Conservation (phyloP, 1,284 basidiomycete genomes). For the Boletus smithii region DNA sequence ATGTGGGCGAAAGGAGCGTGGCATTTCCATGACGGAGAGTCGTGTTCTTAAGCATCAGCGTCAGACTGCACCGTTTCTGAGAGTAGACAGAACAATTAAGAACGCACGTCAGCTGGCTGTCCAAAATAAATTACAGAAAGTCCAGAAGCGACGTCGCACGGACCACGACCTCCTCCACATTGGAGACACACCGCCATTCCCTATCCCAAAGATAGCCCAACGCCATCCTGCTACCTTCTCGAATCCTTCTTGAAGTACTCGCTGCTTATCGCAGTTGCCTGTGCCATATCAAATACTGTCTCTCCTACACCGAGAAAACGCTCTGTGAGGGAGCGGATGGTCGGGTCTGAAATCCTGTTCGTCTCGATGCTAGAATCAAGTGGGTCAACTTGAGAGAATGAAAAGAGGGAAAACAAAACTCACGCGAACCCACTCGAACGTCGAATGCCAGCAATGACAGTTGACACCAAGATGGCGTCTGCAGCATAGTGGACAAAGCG, state of each 20-base stretch:
- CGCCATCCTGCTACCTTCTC: constrained; percentile 26
- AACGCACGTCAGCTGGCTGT: constrained; percentile 27
- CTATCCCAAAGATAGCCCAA: background rate
- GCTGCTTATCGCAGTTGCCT: constrained; percentile 79
- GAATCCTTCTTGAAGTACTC: constrained; percentile 65
- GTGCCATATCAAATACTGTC: constrained; percentile 80
- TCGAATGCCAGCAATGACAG: constrained; percentile 88
- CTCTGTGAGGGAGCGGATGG: constrained; percentile 71
- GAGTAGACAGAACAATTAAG: constrained; percentile 18
- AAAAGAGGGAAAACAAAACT: constrained; percentile 37
- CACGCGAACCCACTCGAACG: constrained; percentile 88
- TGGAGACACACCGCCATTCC: constrained; percentile 8
- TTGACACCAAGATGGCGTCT: constrained; percentile 85
- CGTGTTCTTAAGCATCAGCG: constrained; percentile 13
- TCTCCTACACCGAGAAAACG: constrained; percentile 87
- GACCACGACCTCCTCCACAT: constrained; percentile 7
- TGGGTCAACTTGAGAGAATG: constrained; percentile 4
- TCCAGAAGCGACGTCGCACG: constrained; percentile 23
- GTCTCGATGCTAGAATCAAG: constrained; percentile 58
- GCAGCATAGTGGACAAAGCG: constrained; percentile 80
- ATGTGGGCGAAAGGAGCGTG: constrained; percentile 7
- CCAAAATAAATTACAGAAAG: constrained; percentile 30
- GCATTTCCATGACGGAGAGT: constrained; percentile 3
- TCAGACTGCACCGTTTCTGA: constrained; percentile 30
- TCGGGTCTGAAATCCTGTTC: constrained; percentile 69